phyloP scores from a whole-genome alignment of 140 eudicot species.

The Ambrosia hybrid region DNA sequence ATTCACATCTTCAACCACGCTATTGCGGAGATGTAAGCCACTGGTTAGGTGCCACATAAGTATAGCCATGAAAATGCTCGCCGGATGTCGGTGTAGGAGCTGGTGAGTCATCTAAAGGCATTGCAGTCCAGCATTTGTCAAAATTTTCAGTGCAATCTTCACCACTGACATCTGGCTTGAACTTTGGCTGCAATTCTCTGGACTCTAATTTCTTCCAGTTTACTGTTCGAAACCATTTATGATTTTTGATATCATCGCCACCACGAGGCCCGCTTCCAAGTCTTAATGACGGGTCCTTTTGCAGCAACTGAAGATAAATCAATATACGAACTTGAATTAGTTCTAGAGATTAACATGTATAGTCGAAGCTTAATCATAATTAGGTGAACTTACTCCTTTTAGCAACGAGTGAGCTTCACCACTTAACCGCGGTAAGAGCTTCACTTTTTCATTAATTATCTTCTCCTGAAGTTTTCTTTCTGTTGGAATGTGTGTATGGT shows the following conservation, averaged over 20 bases:
- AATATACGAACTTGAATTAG: neutral
- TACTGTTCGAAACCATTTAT: slow-evolving; percentile 75
- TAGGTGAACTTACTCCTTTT: slow-evolving; percentile 68
- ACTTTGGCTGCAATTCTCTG: slow-evolving; percentile 68
- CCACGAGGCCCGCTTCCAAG: slow-evolving; percentile 85
- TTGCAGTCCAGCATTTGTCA: slow-evolving; percentile 90
- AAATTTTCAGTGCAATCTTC: slow-evolving; percentile 85
- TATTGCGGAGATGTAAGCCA: slow-evolving; percentile 66
- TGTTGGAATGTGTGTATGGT: slow-evolving; percentile 73
- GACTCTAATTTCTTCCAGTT: slow-evolving; percentile 89
- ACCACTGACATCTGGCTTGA: slow-evolving; percentile 82
- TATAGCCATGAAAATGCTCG: slow-evolving; percentile 82
- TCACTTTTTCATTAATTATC: slow-evolving; percentile 79
- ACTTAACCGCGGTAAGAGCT: slow-evolving; percentile 77
- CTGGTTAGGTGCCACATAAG: slow-evolving; percentile 85
- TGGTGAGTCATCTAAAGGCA: slow-evolving; percentile 93
- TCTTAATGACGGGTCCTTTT: slow-evolving; percentile 74
- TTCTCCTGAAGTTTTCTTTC: slow-evolving; percentile 94
- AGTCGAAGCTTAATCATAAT: neutral
- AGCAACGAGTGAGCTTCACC: slow-evolving; percentile 91
- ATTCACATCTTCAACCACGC: slow-evolving; percentile 10
- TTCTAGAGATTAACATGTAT: neutral
- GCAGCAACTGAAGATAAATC: slow-evolving; percentile 43
- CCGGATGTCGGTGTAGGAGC: slow-evolving; percentile 86
- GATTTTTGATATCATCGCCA: slow-evolving; percentile 72